Base-by-base conservation (phyloP, 495 filamentous ascomycete species). In the Patellaria atrata region DNA sequence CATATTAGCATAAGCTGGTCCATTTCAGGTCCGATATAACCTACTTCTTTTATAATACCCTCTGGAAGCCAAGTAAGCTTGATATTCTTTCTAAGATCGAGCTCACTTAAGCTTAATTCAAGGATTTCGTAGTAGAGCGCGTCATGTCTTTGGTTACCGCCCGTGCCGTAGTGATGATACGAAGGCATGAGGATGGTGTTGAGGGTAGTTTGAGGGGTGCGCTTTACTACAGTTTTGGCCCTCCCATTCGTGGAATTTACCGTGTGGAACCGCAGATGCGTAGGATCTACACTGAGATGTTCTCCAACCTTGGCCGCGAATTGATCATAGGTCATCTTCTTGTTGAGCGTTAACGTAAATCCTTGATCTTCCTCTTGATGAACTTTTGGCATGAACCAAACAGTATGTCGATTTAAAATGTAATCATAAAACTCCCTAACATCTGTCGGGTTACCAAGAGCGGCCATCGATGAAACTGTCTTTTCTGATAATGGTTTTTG, bases 361-460 rank as follows among this genome's bases (percentile, higher is more conserved):
- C 68, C 65, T 14, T 74, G 68, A 12, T 59, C 62, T 28, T 63
- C 58, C 3, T 58, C 54, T n/a, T 41, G 44, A 1, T 59, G 54
- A 42, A 56, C 48, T 34, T 75, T 75, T 0, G 79, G 73, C 22
- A 57, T 43, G 48, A 89, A 80, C 22, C 56, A 64, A 30, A 99
- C 72, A 11, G 61, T 67, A 52, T 79, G 79, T 52, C 79, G 78
- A 58, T 92, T 82, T 33, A 82, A 56, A 2, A 99, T 72, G 53
- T 89, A 86, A 44, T 96, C 87, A 53, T 96, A 99, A 53, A 82
- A 94, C 22, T 79, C 70, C 27, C 72, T 70, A 4, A 85, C 80
- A 50, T 92, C 83, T 5, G 58, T 56, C 43, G 67, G 68, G 14
- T 63, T 44, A 7, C 62, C 37, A 3, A 33, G 20, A 10, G 30